A percentile compares a stretch with the other conserved stretches of the same genome.
These are phyloP conservation scores for Podaxis sp. DNA, from an alignment of 768 basidiomycete genomes.

Conservation along the genomic window DNA sequence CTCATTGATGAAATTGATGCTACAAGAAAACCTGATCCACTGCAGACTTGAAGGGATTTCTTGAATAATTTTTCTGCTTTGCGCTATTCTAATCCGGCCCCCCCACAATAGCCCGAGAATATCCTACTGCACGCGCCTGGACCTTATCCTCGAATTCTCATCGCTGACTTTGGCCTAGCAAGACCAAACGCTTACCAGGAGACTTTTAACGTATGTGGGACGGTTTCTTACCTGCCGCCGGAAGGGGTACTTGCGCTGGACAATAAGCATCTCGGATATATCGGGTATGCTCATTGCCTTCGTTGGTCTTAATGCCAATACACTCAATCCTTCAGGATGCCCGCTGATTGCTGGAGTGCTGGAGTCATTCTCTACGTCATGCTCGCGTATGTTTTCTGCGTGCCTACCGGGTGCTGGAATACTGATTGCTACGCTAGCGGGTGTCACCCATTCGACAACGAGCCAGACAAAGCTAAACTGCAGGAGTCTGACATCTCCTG, in stretches of 20 bases:
- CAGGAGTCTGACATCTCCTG: neutral
- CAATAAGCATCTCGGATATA: slow-evolving; percentile 65
- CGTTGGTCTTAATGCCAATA: neutral
- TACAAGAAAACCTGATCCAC: neutral
- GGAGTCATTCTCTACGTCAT: slow-evolving; percentile 81
- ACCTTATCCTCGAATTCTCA: slow-evolving; percentile 77
- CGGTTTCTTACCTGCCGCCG: slow-evolving; percentile 80
- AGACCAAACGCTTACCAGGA: slow-evolving; percentile 75
- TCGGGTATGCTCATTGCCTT: slow-evolving; percentile 30
- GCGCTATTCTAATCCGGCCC: neutral
- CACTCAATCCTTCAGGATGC: slow-evolving; percentile 49
- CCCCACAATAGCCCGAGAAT: slow-evolving; percentile 64
- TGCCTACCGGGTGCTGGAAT: neutral
- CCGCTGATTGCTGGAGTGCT: slow-evolving; percentile 88
- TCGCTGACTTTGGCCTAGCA: slow-evolving; percentile 86
- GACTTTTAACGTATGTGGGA: slow-evolving; percentile 85
- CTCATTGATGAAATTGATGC: neutral
- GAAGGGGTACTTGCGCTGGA: slow-evolving; percentile 81
- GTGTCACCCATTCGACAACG: slow-evolving; percentile 74
- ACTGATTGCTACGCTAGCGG: slow-evolving; percentile 40
- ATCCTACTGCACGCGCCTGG: slow-evolving; percentile 77
- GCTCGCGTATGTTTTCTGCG: slow-evolving; percentile 59
- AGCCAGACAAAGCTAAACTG: slow-evolving; percentile 16
- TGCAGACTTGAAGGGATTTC: slow-evolving; percentile 61
- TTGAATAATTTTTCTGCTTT: neutral